Base-by-base conservation (phyloP, 2,329 filamentous ascomycete genomes). In the Plectosphaerella plurivora region DNA sequence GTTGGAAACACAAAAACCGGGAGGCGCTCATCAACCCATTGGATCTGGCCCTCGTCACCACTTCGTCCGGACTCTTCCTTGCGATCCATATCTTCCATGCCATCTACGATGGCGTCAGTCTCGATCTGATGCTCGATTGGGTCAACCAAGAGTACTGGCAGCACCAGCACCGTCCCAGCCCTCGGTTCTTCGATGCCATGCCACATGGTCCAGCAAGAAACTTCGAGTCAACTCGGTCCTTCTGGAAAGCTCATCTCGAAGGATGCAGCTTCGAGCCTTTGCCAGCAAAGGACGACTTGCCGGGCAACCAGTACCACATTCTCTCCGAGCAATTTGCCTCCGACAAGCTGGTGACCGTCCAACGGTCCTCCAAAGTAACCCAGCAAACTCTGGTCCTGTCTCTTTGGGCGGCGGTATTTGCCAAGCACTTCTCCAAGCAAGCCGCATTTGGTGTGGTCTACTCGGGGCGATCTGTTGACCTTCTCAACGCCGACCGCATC, bases 41-140 rank as follows among this genome's bases (percentile, higher is more conserved):
- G 5, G 73, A 83, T 50, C 56, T 84, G 2, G 62, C 78, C 1
- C 51, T 78, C 1, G 54, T 82, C 3, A 52, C 58, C 1, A 47
- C 62, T 5, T 50, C 53, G 1, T 57, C 57, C 1, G 59, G 58
- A 2, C 60, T 61, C 7, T 56, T 75, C 0, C 68, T 96, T 33
- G 68, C 76, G 3, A 61, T 96, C 3, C 79, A 87, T 45, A 84
- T 95, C 1, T 96, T 96, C 68, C 92, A 97, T 64, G 91, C 82
- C 0, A 67, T 96, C 0, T 97, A 97, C 60, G 92, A 97, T 67
- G 92, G 91, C 2, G 87, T 81, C 57, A 93, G 91, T 55, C 78
- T 96, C 39, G 76, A 79, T 2, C 66, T 90, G 22, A 76, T 96
- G 39, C 75, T 96, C 18, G 65, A 79, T 3, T 69, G 76, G 18